phyloP scores from a whole-genome alignment of 2,329 filamentous ascomycete species.

The Fusarium sp. region DNA sequence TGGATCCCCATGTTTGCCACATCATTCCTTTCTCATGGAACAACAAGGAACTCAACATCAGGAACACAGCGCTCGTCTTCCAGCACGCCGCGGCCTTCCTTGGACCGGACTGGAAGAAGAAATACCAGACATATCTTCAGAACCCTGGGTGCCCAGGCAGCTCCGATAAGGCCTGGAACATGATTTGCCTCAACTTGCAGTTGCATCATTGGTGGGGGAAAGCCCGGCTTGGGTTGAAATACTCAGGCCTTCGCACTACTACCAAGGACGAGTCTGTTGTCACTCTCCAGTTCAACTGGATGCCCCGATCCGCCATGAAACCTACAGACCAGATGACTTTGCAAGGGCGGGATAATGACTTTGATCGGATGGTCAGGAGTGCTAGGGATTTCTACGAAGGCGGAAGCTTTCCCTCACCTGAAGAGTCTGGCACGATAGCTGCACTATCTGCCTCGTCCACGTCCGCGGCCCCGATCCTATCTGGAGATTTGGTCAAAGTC shows the following conservation, averaged over 20 bases:
- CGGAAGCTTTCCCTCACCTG: background rate
- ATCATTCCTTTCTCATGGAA: background rate
- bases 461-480: background rate
- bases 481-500: background rate
- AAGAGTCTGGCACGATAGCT: background rate
- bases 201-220: background rate
- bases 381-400: background rate
- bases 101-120: background rate
- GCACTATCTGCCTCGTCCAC: background rate
- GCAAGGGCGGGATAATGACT: background rate
- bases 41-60: background rate
- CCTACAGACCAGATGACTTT: background rate
- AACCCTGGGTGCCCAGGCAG: background rate
- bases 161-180: constrained; percentile 11
- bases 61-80: background rate
- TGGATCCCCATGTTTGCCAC: background rate
- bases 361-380: background rate
- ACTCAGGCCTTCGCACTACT: background rate
- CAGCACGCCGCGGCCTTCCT: background rate
- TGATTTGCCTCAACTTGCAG: background rate
- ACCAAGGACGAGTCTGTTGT: background rate
- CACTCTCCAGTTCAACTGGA: constrained; percentile 18
- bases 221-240: constrained; percentile 1
- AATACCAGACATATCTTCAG: background rate
- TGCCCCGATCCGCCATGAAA: background rate